phyloP scores from a whole-genome alignment of 2,329 filamentous ascomycete species.

The Colletotrichum zoysiae region DNA sequence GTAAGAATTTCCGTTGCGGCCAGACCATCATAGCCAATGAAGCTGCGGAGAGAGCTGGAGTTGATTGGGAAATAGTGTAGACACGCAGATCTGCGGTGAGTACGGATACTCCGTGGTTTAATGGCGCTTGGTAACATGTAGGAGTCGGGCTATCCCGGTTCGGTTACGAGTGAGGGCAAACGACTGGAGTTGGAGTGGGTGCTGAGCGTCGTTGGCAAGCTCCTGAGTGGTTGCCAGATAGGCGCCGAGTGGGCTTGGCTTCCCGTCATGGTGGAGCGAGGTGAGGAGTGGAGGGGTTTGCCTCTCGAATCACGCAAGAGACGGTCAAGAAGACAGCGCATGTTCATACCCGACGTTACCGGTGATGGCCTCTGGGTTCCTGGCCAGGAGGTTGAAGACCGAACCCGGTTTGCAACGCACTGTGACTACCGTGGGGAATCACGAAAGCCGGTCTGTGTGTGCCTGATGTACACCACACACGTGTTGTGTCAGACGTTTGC shows the following conservation, averaged over 20 bases:
- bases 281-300: conserved; percentile 8
- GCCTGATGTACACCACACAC: conserved; percentile 8
- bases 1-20: neutral
- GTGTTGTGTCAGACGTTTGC: neutral
- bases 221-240: conserved; percentile 33
- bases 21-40: conserved; percentile 8
- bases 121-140: conserved; percentile 7
- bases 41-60: conserved; percentile 10
- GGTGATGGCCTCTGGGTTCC: conserved; percentile 3
- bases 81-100: conserved; percentile 39
- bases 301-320: conserved; percentile 17
- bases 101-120: neutral
- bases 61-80: conserved; percentile 19
- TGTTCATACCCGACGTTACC: conserved; percentile 18
- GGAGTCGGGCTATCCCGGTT: conserved; percentile 18
- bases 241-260: conserved; percentile 25
- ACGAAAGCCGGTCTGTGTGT: neutral
- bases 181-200: conserved; percentile 8
- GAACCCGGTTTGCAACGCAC: neutral
- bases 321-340: conserved; percentile 8
- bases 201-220: conserved; percentile 21
- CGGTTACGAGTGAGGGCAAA: conserved; percentile 13
- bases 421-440: conserved; percentile 1
- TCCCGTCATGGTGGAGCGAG: conserved; percentile 29
- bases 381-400: neutral